Evolutionary conservation across 73 alveolate genomes (phyloP), one percentile per base, ranked within the genome.

Genomic region (Paramecium tetraurelia): DNA sequence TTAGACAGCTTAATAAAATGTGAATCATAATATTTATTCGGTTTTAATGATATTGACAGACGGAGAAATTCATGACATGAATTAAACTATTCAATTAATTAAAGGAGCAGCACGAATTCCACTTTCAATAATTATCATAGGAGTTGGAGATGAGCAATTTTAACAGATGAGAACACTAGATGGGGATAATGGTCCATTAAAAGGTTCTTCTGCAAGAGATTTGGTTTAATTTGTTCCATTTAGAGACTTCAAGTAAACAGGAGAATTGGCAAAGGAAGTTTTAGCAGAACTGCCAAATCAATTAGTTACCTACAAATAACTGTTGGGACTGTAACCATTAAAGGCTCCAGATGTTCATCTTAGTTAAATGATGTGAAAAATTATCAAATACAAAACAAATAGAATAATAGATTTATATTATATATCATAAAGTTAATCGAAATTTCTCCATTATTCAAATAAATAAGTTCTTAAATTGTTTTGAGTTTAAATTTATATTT

Each of bases 31-130:
- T 63, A 83, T 89, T 40, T 89, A 89, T 50, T 58, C 92, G 20
- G 94, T 97, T 24, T 92, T 96, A 86, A 90, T 97, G 85, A 94
- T 97, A 44, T 92, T 97, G 40, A 96, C 98, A 44, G 99, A 97
- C 93, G 98, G 99, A 36, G 96, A 92, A 14, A 58, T 70, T 68
- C 92, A 46, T 93, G 93, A 93, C 21, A 46, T 92, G 94, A 63
- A 93, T 92, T 27, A 63, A 59, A 90, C 96, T 5, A 72, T 59
- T n/a, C 59, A 89, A 46, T 46, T 36, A 38, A 46, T 43, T 18
- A 27, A 53, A 84, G 58, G 83, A 50, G 94, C 88, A 36, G 92
- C 92, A n/a, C 40, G 53, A 43, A 85, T 92, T 14, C 96, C 96
- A n/a, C 75, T 93, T 27, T 85, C 94, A 22, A 93, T 93, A 29